These are phyloP conservation scores for Globisporangium uncinulatum DNA, from an alignment of 352 stramenopile species.

Conservation along the genomic window DNA sequence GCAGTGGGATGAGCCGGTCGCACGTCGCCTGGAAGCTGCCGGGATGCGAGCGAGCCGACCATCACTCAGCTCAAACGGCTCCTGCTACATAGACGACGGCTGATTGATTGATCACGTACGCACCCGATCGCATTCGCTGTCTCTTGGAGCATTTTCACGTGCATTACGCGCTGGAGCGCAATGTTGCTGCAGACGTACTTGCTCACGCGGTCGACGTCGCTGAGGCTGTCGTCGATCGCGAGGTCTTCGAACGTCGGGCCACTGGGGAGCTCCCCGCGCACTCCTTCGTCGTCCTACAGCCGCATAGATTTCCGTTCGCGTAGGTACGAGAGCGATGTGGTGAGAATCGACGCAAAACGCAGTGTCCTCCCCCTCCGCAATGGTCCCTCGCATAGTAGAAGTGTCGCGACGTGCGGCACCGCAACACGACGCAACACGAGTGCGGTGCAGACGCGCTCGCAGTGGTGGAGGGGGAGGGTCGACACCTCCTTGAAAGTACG, in stretches of 20 bases:
- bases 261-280: slow-evolving; percentile 20
- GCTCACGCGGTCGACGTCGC: slow-evolving; percentile 91
- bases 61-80: no score
- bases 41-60: neutral
- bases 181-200: slow-evolving; percentile 95
- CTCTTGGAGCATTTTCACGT: slow-evolving; percentile 94
- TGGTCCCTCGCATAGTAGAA: no score
- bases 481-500: no score
- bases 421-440: neutral
- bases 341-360: no score
- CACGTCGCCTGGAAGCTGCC: slow-evolving; percentile 72
- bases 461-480: neutral
- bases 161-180: slow-evolving; percentile 95
- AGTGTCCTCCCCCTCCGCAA: no score
- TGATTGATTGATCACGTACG: neutral
- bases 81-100: no score
- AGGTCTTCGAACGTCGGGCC: slow-evolving; percentile 97
- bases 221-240: slow-evolving; percentile 97
- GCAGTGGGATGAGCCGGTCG: slow-evolving; percentile 87
- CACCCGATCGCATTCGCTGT: slow-evolving; percentile 76
- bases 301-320: no score
- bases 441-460: neutral
- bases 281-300: slow-evolving; percentile 17
- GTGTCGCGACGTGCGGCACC: no score
- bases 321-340: no score